phyloP scores from a whole-genome alignment of 768 basidiomycete genomes.

The Boletus pseudopeckii region DNA sequence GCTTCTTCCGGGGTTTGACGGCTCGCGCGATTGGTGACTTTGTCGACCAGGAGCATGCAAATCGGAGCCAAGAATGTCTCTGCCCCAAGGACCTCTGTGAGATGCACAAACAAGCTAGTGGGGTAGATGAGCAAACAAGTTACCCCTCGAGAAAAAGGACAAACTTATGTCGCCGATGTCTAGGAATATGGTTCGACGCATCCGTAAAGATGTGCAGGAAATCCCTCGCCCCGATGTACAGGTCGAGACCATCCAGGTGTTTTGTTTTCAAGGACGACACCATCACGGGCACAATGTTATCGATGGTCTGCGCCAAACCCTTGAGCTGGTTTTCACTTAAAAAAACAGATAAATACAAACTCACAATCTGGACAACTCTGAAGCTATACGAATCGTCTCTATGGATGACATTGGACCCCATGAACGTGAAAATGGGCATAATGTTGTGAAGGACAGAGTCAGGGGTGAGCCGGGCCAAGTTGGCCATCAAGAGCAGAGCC shows the following conservation, averaged over 20 bases:
- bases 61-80: slow-evolving; percentile 79
- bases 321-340: neutral
- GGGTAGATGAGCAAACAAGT: slow-evolving; percentile 1
- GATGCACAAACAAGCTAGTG: slow-evolving; percentile 81
- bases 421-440: slow-evolving; percentile 99
- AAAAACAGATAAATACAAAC: neutral
- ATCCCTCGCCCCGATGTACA: slow-evolving; percentile 70
- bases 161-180: slow-evolving; percentile 86
- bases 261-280: slow-evolving; percentile 67
- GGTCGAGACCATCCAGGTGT: slow-evolving; percentile 49
- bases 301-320: slow-evolving; percentile 63
- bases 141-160: slow-evolving; percentile 21
- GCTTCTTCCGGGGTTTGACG: slow-evolving; percentile 62
- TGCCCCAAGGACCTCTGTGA: slow-evolving; percentile 78
- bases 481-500: slow-evolving; percentile 83
- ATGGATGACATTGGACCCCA: slow-evolving; percentile 98
- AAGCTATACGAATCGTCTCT: slow-evolving; percentile 95
- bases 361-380: slow-evolving; percentile 88
- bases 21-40: slow-evolving; percentile 62
- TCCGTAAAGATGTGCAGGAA: slow-evolving; percentile 92
- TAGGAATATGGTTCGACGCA: slow-evolving; percentile 86
- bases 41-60: slow-evolving; percentile 82
- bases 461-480: slow-evolving; percentile 77
- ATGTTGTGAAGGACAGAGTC: slow-evolving; percentile 91
- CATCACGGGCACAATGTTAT: slow-evolving; percentile 93